phyloP scores from a whole-genome alignment of 2,329 filamentous ascomycete species.

The Cladosporium oxysporum region DNA sequence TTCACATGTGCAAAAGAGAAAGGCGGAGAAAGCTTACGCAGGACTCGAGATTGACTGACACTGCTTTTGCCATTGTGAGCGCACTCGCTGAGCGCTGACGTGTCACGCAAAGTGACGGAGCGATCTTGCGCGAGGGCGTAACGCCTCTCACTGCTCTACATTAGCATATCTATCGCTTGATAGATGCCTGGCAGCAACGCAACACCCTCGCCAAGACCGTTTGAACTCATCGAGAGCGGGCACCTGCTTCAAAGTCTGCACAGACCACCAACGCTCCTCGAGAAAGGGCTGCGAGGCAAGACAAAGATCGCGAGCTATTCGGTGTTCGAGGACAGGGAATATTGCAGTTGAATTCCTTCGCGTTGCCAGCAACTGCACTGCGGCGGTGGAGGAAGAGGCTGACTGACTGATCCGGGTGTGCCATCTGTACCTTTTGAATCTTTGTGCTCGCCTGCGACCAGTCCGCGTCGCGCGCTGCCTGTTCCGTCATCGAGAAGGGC shows the following conservation, averaged over 20 bases:
- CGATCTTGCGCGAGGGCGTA: neutral
- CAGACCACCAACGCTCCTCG: slow-evolving; percentile 2
- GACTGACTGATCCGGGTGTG: neutral
- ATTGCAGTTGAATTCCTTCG: neutral
- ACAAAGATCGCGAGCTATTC: neutral
- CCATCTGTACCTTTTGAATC: neutral
- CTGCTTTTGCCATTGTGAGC: neutral
- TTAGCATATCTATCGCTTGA: neutral
- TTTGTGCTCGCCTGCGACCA: neutral
- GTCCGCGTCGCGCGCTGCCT: slow-evolving; percentile 8
- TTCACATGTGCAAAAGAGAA: neutral
- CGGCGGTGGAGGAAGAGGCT: neutral
- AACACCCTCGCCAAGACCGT: neutral
- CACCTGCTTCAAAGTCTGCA: neutral
- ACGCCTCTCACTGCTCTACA: neutral
- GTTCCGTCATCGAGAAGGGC: slow-evolving; percentile 9
- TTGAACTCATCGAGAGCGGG: neutral
- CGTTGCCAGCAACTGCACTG: neutral
- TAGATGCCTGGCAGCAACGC: neutral
- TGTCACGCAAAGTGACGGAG: neutral
- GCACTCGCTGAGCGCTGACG: neutral
- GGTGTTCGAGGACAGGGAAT: neutral
- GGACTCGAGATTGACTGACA: neutral
- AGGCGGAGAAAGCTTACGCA: neutral
- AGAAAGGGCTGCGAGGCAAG: slow-evolving; percentile 11